Evolutionary conservation across 306 rosid genomes (phyloP).

Genomic region (Dicorynia guianensis): DNA sequence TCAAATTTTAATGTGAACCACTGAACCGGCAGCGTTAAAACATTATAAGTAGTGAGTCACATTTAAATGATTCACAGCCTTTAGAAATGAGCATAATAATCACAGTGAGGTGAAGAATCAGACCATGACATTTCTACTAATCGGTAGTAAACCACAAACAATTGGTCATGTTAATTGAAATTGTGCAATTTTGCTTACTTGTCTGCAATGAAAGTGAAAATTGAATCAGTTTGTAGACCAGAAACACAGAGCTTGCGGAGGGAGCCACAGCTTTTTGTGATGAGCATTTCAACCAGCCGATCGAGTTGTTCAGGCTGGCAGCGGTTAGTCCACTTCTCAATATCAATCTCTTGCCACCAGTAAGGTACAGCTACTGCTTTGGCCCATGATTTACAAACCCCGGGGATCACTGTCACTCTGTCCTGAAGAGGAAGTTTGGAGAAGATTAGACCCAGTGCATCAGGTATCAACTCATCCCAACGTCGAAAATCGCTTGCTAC

Average conservation of each 20-base stretch:
- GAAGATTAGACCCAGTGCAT: slow-evolving; percentile 89
- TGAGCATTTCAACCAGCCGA: slow-evolving; percentile 74
- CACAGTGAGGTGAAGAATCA: background rate
- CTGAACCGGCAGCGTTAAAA: background rate
- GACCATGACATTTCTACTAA: slow-evolving; percentile 10
- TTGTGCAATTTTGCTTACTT: slow-evolving; percentile 65
- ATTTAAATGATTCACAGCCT: background rate
- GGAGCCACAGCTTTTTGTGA: slow-evolving; percentile 78
- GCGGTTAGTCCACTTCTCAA: slow-evolving; percentile 84
- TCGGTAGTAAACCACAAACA: slow-evolving; percentile 16
- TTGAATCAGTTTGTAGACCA: slow-evolving; percentile 61
- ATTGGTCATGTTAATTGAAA: slow-evolving; percentile 8
- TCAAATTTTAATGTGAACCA: slow-evolving; percentile 22
- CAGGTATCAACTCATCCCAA: slow-evolving; percentile 97
- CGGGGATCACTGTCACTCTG: slow-evolving; percentile 77
- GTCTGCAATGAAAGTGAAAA: slow-evolving; percentile 83
- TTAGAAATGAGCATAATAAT: slow-evolving; percentile 12
- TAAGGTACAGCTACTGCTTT: slow-evolving; percentile 83
- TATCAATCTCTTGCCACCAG: slow-evolving; percentile 97
- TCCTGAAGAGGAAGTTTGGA: slow-evolving; percentile 76
- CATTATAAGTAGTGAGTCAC: background rate
- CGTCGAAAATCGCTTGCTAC: slow-evolving; percentile 60
- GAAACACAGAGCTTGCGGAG: slow-evolving; percentile 83
- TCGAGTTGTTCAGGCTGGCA: slow-evolving; percentile 69
- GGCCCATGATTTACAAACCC: slow-evolving; percentile 93